A percentile compares a stretch with the other conserved stretches of the same genome.
phyloP scores from a whole-genome alignment of 2,329 filamentous ascomycete genomes.

The Metarhizium humberi region DNA sequence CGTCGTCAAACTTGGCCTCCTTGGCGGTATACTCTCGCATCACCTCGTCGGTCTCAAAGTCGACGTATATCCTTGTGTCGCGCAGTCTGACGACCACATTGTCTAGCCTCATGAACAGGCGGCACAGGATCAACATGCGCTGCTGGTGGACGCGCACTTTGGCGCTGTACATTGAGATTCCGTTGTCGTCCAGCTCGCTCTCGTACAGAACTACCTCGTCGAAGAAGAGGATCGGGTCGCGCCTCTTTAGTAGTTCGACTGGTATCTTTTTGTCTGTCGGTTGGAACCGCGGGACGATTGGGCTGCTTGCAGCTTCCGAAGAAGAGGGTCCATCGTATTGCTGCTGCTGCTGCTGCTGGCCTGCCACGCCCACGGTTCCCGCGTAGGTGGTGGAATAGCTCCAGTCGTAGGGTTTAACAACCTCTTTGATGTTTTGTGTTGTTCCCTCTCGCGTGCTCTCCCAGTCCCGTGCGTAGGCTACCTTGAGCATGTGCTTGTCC shows the following conservation, averaged over 20 bases:
- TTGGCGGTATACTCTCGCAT: slow-evolving; percentile 85
- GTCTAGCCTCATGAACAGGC: slow-evolving; percentile 90
- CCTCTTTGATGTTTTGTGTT: slow-evolving; percentile 80
- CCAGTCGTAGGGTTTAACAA: slow-evolving; percentile 97
- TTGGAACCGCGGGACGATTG: slow-evolving; percentile 8
- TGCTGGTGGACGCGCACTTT: slow-evolving; percentile 91
- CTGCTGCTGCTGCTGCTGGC: slow-evolving; percentile 3
- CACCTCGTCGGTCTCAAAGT: slow-evolving; percentile 71
- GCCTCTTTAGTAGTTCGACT: slow-evolving; percentile 73
- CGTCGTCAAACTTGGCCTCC: slow-evolving; percentile 70
- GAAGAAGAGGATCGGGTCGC: slow-evolving; percentile 92
- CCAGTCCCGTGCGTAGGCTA: slow-evolving; percentile 89
- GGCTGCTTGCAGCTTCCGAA: neutral
- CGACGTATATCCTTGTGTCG: slow-evolving; percentile 86
- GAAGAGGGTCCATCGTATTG: too few species aligned
- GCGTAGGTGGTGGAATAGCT: slow-evolving; percentile 86
- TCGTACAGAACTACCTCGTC: slow-evolving; percentile 95
- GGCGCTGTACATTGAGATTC: slow-evolving; percentile 79
- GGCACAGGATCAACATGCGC: slow-evolving; percentile 71
- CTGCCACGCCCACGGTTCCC: slow-evolving; percentile 47
- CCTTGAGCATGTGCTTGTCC: slow-evolving; percentile 79
- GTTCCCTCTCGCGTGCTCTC: slow-evolving; percentile 58
- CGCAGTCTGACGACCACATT: slow-evolving; percentile 79
- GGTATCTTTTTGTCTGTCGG: slow-evolving; percentile 52
- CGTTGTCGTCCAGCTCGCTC: slow-evolving; percentile 96